Evolutionary conservation across 202 grass and related monocot species (phyloP), one percentile per base, ranked within the genome.

Genomic region (Setaria viridis): DNA sequence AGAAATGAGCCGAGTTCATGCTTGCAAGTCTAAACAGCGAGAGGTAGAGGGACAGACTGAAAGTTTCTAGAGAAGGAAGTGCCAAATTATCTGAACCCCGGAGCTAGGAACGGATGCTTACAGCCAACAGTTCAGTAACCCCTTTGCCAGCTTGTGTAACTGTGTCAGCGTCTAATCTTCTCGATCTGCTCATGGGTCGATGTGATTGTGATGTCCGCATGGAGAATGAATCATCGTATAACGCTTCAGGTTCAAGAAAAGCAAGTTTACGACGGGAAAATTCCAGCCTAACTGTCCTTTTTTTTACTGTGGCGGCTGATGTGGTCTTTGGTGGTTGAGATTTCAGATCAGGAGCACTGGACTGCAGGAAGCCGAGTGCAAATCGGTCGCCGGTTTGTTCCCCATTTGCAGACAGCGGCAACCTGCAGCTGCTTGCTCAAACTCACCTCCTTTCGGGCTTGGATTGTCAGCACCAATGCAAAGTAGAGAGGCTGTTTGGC

Each of bases 351-450:
- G 12, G 51, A 25, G 12, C 63, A 64, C 43, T 76, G 17, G 25
- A 11, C 56, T 25, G 48, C 6, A 72, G 46, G 25, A 68, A 49
- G 9, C 68, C 8, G 51, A 74, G 67, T 60, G 83, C 60, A 79
- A 57, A 67, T 74, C 34, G 42, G 8, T 67, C 42, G 11, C 45
- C 33, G 42, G 67, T 54, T 17, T 74, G 58, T 35, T 72, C 33
- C 83, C 72, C 69, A 55, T 29, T 78, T 62, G 62, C 15, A 21
- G 45, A 83, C 80, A 83, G 17, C 56, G 11, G n/a, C 33, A 72
- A 63, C 43, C 15, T 19, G 46, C 62, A 33, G 5, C 48, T 68
- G 35, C n/a, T 16, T 56, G 50, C 47, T 80, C 21, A 12, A 48
- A 25, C 30, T 53, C 20, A 11, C 47, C 32, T 41, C 46, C 32